Conservation (phyloP, 1,284 basidiomycete species). For the Cutaneotrichosporon arboriforme region DNA sequence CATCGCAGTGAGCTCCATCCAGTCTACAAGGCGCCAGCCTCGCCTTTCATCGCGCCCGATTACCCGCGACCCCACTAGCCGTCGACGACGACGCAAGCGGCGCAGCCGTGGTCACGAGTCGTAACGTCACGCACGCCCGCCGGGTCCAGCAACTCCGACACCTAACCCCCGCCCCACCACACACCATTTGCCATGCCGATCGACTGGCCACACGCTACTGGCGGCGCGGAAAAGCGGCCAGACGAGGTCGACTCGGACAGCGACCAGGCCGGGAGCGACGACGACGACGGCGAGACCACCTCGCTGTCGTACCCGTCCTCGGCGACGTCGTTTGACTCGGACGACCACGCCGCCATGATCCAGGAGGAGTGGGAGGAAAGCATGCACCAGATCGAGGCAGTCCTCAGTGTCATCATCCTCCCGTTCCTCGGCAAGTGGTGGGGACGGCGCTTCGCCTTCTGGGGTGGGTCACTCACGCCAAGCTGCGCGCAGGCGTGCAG, state of each 20-base stretch:
- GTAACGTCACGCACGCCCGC: no score
- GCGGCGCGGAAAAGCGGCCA: background rate
- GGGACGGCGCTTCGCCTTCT: constrained; percentile 76
- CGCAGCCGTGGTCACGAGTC: no score
- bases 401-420: constrained; percentile 71
- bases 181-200: constrained; percentile 28
- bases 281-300: constrained; percentile 12
- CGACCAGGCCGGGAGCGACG: background rate
- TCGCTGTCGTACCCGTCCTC: constrained; percentile 49
- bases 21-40: no score
- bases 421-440: constrained; percentile 84
- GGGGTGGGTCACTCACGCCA: constrained; percentile 58
- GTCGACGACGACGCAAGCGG: no score
- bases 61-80: no score
- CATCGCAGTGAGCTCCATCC: no score
- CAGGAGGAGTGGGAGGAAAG: constrained; percentile 91
- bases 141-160: no score
- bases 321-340: constrained; percentile 56
- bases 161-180: no score
- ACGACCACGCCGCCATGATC: constrained; percentile 62
- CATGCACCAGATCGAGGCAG: constrained; percentile 71
- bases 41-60: no score
- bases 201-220: constrained; percentile 25
- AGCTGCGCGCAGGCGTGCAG: no score
- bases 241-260: constrained; percentile 6